A percentile compares a stretch with the other conserved stretches of the same genome.
phyloP scores from a whole-genome alignment of 2,329 filamentous ascomycete genomes.

The Hansfordia pulvinata region DNA sequence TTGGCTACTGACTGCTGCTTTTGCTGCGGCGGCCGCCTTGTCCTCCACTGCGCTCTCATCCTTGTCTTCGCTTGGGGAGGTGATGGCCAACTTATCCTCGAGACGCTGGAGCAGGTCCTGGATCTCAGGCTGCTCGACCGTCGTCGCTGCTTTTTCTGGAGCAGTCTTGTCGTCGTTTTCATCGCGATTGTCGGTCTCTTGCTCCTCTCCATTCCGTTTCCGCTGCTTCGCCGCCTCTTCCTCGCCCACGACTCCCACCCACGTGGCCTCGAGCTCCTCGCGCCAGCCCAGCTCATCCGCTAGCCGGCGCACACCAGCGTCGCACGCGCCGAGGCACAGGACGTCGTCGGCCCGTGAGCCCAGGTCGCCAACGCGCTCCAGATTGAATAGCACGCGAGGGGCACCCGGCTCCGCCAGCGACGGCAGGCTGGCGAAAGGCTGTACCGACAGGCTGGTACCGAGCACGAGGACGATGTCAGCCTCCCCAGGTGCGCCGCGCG shows the following conservation, averaged over 20 bases:
- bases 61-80: not conserved
- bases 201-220: slow-evolving; percentile 1
- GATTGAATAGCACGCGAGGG: slow-evolving; percentile 78
- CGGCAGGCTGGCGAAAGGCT: slow-evolving; percentile 79
- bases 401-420: slow-evolving; percentile 42
- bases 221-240: slow-evolving; percentile 38
- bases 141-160: slow-evolving; percentile 19
- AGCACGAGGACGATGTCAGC: slow-evolving; percentile 75
- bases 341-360: slow-evolving; percentile 76
- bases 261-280: slow-evolving; percentile 66
- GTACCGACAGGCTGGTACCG: slow-evolving; percentile 78
- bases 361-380: slow-evolving; percentile 67
- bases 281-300: slow-evolving; percentile 75
- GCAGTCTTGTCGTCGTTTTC: slow-evolving; percentile 16
- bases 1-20: too few relatives aligned
- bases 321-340: slow-evolving; percentile 68
- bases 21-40: not conserved
- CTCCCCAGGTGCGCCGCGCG: slow-evolving; percentile 34
- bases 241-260: slow-evolving; percentile 54
- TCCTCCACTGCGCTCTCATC: not conserved
- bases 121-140: too few relatives aligned
- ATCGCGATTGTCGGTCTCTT: not conserved
- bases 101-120: slow-evolving; percentile 17
- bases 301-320: slow-evolving; percentile 64
- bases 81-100: slow-evolving; percentile 14